Evolutionary conservation across 2,329 filamentous ascomycete species (phyloP).

Genomic region (Trichoderma koningii): DNA sequence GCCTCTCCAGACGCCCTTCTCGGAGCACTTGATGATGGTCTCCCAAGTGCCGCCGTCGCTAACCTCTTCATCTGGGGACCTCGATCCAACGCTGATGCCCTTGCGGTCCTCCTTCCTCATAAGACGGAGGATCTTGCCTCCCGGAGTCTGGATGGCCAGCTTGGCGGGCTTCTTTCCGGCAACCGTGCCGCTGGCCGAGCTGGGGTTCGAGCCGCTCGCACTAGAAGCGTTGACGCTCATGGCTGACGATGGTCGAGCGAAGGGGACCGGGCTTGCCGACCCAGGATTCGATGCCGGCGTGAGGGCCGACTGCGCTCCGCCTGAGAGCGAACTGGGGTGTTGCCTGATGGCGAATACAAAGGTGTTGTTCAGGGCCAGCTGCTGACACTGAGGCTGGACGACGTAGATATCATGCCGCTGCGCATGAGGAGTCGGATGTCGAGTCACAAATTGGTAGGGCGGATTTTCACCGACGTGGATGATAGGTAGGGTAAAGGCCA

Average conservation of each 20-base stretch:
- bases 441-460: constrained; percentile 86
- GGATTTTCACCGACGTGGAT: constrained; percentile 91
- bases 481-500: constrained; percentile 88
- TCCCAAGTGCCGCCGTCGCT: constrained; percentile 80
- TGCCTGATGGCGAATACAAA: constrained; percentile 97
- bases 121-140: constrained; percentile 88
- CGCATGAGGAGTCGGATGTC: constrained; percentile 96
- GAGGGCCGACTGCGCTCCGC: constrained; percentile 41
- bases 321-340: constrained; percentile 66
- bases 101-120: constrained; percentile 76
- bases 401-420: constrained; percentile 96
- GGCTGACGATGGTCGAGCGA: constrained; percentile 61
- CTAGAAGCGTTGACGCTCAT: constrained; percentile 66
- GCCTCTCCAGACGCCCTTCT: constrained; percentile 78
- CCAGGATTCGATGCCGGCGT: constrained; percentile 53
- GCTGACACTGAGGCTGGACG: constrained; percentile 88
- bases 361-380: constrained; percentile 90
- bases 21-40: constrained; percentile 87
- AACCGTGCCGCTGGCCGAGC: constrained; percentile 54
- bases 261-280: constrained; percentile 60
- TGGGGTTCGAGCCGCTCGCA: constrained; percentile 59
- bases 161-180: constrained; percentile 84
- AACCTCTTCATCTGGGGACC: constrained; percentile 54
- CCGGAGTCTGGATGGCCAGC: constrained; percentile 89
- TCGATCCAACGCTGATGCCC: constrained; percentile 51